Percentiles rank a stretch among this genome's conserved stretches.
phyloP scores from a whole-genome alignment of 2,329 filamentous ascomycete species.

The Hymenoscyphus linearis region DNA sequence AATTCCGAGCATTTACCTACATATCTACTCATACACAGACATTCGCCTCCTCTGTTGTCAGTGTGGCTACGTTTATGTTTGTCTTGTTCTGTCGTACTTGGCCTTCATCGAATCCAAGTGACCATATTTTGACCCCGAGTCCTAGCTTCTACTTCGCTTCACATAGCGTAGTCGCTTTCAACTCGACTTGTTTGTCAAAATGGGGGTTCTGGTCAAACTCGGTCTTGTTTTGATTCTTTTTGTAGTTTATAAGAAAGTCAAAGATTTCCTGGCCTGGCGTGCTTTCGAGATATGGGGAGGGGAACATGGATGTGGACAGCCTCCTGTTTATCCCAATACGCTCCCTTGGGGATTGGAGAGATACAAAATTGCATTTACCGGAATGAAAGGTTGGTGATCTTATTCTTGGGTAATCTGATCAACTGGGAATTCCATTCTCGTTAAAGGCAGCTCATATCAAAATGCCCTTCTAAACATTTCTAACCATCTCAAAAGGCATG shows the following conservation, averaged over 20 bases:
- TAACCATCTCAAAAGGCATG: slow-evolving; percentile 13
- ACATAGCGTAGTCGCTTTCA: not conserved
- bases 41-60: too few species aligned
- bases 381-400: slow-evolving; percentile 15
- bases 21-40: too few species aligned
- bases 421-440: not conserved
- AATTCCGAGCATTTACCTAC: too few species aligned
- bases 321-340: slow-evolving; percentile 12
- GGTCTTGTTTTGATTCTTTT: not conserved
- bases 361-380: slow-evolving; percentile 11
- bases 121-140: too few species aligned
- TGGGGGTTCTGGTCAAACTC: not conserved
- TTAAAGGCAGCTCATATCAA: not conserved
- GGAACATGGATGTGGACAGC: slow-evolving; percentile 19
- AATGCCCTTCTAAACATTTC: not conserved
- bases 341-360: slow-evolving; percentile 20
- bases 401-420: not conserved
- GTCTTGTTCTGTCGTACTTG: not conserved
- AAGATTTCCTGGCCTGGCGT: slow-evolving; percentile 16
- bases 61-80: not conserved
- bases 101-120: not conserved
- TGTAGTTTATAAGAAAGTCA: slow-evolving; percentile 13
- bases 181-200: not conserved
- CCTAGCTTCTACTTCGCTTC: too few species aligned
- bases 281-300: slow-evolving; percentile 18